Evolutionary conservation across 306 rosid species (phyloP).

Genomic region (Alnus rubra): DNA sequence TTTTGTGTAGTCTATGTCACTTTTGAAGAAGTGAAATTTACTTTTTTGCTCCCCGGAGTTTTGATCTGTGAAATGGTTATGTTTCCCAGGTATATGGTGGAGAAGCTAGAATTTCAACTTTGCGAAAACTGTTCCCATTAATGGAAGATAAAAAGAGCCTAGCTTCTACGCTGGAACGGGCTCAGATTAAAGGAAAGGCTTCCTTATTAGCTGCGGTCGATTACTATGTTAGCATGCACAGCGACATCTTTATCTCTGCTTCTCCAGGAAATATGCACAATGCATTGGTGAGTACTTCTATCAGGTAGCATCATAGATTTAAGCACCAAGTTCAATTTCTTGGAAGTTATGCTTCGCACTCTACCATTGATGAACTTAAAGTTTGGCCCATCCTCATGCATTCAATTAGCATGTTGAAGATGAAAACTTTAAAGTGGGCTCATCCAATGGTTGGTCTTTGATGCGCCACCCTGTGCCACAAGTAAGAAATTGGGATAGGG

Average conservation of each 20-base stretch:
- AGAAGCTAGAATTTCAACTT: slow-evolving; percentile 78
- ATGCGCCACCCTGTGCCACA: not conserved
- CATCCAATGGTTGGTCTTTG: not conserved
- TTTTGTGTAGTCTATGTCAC: slow-evolving; percentile 17
- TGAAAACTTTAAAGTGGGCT: not conserved
- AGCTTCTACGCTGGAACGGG: slow-evolving; percentile 64
- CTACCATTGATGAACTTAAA: not conserved
- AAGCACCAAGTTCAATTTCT: not conserved
- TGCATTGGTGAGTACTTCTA: slow-evolving; percentile 75
- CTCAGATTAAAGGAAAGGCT: slow-evolving; percentile 85
- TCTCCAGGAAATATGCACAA: slow-evolving; percentile 99
- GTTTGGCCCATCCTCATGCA: not conserved
- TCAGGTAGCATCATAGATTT: slow-evolving; percentile 5
- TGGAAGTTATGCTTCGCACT: slow-evolving; percentile 9
- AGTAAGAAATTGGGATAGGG: not conserved
- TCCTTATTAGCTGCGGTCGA: slow-evolving; percentile 94
- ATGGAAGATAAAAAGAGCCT: slow-evolving; percentile 97
- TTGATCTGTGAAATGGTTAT: slow-evolving; percentile 15
- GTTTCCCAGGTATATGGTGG: slow-evolving; percentile 88
- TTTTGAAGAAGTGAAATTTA: slow-evolving; percentile 6
- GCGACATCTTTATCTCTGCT: slow-evolving; percentile 92
- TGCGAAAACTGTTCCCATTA: slow-evolving; percentile 74
- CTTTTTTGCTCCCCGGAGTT: slow-evolving; percentile 12
- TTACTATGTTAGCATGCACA: slow-evolving; percentile 88
- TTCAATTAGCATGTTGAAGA: not conserved